These are phyloP conservation scores for Lignosus rhinocerotis DNA, from an alignment of 1,284 basidiomycete genomes.

Conservation along the genomic window DNA sequence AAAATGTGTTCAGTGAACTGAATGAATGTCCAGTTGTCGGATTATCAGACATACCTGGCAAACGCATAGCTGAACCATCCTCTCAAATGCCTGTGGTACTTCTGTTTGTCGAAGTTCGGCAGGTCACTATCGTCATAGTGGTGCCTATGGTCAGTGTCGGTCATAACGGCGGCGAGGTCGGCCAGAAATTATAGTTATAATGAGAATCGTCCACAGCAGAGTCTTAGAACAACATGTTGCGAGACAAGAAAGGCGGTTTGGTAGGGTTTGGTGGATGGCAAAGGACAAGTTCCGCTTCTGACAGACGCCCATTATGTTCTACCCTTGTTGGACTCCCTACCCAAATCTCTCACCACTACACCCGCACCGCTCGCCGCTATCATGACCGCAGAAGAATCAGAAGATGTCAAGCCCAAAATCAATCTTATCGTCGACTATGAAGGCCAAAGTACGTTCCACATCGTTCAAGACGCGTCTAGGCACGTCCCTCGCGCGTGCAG, in stretches of 20 bases:
- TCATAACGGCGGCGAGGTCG: neutral
- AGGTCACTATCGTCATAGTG: neutral
- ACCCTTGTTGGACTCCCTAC: neutral
- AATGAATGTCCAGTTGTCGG: neutral
- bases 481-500: neutral
- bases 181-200: neutral
- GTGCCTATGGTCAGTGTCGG: neutral
- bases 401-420: conserved; percentile 70
- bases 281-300: neutral
- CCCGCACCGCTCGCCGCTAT: neutral
- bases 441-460: conserved; percentile 40
- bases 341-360: neutral
- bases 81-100: conserved; percentile 46
- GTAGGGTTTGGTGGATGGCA: neutral
- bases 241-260: neutral
- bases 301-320: neutral
- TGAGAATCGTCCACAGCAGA: neutral
- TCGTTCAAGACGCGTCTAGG: conserved; percentile 1
- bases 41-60: conserved; percentile 51
- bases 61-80: conserved; percentile 81
- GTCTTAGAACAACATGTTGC: neutral
- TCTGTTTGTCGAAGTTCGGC: conserved; percentile 19
- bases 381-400: conserved; percentile 39
- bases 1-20: neutral
- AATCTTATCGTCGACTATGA: conserved; percentile 56